Conservation (phyloP, 2,329 filamentous ascomycete species). For the Tolypocladium pustulatum region DNA sequence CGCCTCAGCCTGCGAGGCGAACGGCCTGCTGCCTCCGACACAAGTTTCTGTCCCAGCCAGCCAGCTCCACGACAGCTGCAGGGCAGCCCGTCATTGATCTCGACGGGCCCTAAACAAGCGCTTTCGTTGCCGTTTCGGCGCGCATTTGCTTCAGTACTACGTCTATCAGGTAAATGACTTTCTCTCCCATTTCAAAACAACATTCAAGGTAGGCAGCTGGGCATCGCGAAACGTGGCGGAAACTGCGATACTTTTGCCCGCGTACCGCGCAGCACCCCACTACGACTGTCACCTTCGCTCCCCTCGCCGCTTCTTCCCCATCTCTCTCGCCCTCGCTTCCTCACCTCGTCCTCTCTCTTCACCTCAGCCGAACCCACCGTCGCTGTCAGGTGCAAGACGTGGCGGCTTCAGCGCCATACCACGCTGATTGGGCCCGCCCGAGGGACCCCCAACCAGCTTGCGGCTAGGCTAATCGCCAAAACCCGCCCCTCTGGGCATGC, state of each 20-base stretch:
- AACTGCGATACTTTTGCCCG: not conserved
- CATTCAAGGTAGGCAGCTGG: not conserved
- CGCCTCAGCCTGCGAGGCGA: not conserved
- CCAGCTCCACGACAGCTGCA: not conserved
- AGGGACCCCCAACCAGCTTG: conserved; percentile 12
- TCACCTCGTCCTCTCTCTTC: not conserved
- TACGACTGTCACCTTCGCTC: not conserved
- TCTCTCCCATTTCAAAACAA: not conserved
- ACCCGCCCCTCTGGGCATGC: conserved; percentile 12
- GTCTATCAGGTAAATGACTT: not conserved
- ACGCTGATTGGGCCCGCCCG: conserved; percentile 20
- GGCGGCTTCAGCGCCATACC: conserved; percentile 6
- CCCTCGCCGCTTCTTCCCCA: not conserved
- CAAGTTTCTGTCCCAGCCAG: not conserved
- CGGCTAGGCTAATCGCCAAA: conserved; percentile 13
- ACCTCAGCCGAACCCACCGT: conserved; percentile 4
- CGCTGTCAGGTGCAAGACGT: not conserved
- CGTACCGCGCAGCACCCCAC: not conserved
- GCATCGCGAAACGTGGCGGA: not conserved
- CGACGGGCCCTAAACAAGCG: not conserved
- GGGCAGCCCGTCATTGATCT: not conserved
- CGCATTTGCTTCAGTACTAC: not conserved
- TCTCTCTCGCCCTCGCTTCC: not conserved
- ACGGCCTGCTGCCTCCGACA: not conserved
- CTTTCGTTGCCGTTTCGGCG: not conserved